phyloP scores from a whole-genome alignment of 768 basidiomycete genomes.

The Mycena kentingensis region DNA sequence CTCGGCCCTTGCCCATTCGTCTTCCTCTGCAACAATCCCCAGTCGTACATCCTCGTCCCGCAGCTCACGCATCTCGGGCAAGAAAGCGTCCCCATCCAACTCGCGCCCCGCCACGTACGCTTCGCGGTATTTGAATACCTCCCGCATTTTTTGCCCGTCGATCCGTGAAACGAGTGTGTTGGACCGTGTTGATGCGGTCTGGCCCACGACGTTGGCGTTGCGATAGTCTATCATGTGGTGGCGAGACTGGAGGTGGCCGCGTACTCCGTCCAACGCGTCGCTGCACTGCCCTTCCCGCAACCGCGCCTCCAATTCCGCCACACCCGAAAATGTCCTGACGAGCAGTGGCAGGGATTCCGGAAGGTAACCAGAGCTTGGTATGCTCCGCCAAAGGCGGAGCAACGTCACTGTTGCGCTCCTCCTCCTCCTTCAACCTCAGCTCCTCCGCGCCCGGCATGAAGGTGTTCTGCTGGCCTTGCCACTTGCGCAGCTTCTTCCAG shows the following conservation, averaged over 20 bases:
- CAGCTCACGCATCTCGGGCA: not conserved
- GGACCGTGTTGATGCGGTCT: not conserved
- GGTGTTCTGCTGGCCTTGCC: not conserved
- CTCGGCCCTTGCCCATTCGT: not conserved
- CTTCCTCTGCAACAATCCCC: not conserved
- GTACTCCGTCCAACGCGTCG: not conserved
- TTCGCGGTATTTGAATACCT: not conserved
- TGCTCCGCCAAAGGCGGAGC: not conserved
- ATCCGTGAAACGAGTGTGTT: not conserved
- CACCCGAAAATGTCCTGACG: not conserved
- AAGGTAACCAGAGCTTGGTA: slow-evolving; percentile 2
- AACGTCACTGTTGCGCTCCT: not conserved
- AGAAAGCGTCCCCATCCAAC: too few relatives aligned
- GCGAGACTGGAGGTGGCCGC: not conserved
- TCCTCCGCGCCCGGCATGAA: not conserved
- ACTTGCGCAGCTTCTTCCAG: not conserved
- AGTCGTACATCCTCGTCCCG: not conserved
- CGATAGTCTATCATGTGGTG: not conserved
- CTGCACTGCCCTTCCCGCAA: not conserved
- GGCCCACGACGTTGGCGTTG: not conserved
- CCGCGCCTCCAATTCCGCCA: not conserved
- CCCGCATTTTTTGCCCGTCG: not conserved
- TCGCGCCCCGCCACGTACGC: too few relatives aligned
- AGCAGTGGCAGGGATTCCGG: not conserved
- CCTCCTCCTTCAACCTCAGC: not conserved